These are phyloP conservation scores for Periconia sp. DNA, from an alignment of 2,329 filamentous ascomycete genomes.

Conservation along the genomic window DNA sequence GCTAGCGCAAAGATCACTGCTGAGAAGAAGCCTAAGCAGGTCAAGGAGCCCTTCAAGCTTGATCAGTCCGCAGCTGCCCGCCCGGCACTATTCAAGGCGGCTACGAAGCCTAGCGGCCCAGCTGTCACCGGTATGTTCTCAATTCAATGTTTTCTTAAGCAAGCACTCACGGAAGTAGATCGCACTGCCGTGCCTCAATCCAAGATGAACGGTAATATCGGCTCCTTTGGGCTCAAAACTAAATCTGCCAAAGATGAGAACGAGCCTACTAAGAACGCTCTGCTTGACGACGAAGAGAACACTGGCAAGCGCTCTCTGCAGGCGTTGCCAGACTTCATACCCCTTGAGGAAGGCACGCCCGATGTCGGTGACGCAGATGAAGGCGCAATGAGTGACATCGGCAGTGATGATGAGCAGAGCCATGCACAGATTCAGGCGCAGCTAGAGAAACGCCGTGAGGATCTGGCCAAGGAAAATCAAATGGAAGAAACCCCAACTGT, in stretches of 20 bases:
- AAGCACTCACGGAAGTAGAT: conserved; percentile 28
- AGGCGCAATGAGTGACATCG: conserved; percentile 76
- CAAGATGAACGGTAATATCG: conserved; percentile 75
- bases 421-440: conserved; percentile 85
- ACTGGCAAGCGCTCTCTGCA: conserved; percentile 82
- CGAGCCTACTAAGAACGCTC: conserved; percentile 74
- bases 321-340: conserved; percentile 78
- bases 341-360: conserved; percentile 47
- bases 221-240: conserved; percentile 79
- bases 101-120: conserved; percentile 30
- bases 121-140: conserved; percentile 20
- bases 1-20: conserved; percentile 87
- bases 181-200: conserved; percentile 59
- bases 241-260: conserved; percentile 69
- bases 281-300: conserved; percentile 87
- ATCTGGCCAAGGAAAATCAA: conserved; percentile 54
- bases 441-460: conserved; percentile 74
- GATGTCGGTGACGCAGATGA: conserved; percentile 59
- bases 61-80: conserved; percentile 38
- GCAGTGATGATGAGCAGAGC: conserved; percentile 84
- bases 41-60: conserved; percentile 44
- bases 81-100: conserved; percentile 34
- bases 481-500: conserved; percentile 49
- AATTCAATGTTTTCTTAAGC: background rate
- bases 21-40: conserved; percentile 70